These are phyloP conservation scores for Pelargonium myrrhifolium DNA, from an alignment of 441 rosid species.

Conservation along the genomic window DNA sequence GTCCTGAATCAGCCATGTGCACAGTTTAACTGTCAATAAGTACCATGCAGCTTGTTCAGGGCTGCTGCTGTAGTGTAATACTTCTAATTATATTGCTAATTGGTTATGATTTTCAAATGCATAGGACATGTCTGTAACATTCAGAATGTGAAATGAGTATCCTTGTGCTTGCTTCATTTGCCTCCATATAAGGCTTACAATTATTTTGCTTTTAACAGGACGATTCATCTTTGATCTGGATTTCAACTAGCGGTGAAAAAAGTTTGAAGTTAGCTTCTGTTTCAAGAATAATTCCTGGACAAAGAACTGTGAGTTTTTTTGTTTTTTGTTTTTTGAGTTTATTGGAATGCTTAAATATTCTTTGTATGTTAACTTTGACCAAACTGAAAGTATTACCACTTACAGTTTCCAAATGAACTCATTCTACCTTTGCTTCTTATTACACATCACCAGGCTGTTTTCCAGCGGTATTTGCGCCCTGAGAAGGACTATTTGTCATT, in stretches of 20 bases:
- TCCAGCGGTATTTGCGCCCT: constrained; percentile 91
- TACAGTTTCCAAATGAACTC: not conserved
- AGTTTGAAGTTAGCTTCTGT: constrained; percentile 76
- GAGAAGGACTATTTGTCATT: constrained; percentile 96
- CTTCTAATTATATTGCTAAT: not conserved
- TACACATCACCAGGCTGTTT: constrained; percentile 54
- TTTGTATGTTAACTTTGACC: not conserved
- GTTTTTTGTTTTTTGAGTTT: constrained; percentile 1
- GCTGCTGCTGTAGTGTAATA: not conserved
- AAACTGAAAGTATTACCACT: not conserved
- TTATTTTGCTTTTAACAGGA: constrained; percentile 45
- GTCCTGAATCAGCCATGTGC: not conserved
- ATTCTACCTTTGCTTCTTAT: not conserved
- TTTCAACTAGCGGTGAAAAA: constrained; percentile 73
- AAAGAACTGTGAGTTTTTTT: constrained; percentile 74
- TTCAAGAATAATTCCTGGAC: constrained; percentile 84
- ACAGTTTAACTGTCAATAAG: not conserved
- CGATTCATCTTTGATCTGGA: constrained; percentile 87
- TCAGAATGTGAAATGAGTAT: not conserved
- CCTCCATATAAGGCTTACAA: constrained; percentile 6
- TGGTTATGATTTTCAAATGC: not conserved
- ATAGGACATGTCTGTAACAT: not conserved
- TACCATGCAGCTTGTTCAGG: not conserved
- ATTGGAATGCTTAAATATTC: constrained; percentile 1
- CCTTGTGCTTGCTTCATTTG: not conserved